These are phyloP conservation scores for Trichoderma sp. DNA, from an alignment of 2,329 filamentous ascomycete species.

Conservation along the genomic window DNA sequence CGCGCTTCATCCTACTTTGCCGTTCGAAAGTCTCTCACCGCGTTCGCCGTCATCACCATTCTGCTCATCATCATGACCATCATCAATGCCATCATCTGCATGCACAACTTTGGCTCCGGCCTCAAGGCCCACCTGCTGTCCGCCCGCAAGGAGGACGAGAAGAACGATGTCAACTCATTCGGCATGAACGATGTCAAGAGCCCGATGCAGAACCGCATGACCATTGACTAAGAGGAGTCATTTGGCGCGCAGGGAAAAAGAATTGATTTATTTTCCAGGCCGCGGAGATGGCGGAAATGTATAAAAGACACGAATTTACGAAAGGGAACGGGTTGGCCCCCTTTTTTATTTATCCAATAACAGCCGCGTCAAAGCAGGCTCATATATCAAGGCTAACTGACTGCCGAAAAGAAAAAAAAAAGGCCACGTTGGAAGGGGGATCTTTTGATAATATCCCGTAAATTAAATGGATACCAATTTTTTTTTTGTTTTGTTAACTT, in stretches of 20 bases:
- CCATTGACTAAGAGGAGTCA: slow-evolving; percentile 53
- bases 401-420: background rate
- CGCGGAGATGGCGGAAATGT: slow-evolving; percentile 28
- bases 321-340: slow-evolving; percentile 24
- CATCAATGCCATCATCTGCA: slow-evolving; percentile 81
- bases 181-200: slow-evolving; percentile 59
- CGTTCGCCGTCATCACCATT: slow-evolving; percentile 92
- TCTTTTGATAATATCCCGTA: slow-evolving; percentile 22
- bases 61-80: slow-evolving; percentile 88
- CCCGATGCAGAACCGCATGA: slow-evolving; percentile 58
- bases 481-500: slow-evolving; percentile 19
- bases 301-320: slow-evolving; percentile 42
- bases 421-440: slow-evolving; percentile 18
- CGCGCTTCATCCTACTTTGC: slow-evolving; percentile 67
- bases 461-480: slow-evolving; percentile 26
- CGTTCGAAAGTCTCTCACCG: slow-evolving; percentile 82
- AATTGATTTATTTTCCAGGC: background rate
- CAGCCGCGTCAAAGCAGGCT: slow-evolving; percentile 23
- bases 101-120: slow-evolving; percentile 85
- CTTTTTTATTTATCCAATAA: slow-evolving; percentile 7
- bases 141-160: slow-evolving; percentile 52
- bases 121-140: slow-evolving; percentile 81
- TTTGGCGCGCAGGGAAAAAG: background rate
- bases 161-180: slow-evolving; percentile 58
- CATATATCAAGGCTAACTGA: slow-evolving; percentile 15